Conservation (phyloP, 2,329 filamentous ascomycete species). For the Endothia cerciana region DNA sequence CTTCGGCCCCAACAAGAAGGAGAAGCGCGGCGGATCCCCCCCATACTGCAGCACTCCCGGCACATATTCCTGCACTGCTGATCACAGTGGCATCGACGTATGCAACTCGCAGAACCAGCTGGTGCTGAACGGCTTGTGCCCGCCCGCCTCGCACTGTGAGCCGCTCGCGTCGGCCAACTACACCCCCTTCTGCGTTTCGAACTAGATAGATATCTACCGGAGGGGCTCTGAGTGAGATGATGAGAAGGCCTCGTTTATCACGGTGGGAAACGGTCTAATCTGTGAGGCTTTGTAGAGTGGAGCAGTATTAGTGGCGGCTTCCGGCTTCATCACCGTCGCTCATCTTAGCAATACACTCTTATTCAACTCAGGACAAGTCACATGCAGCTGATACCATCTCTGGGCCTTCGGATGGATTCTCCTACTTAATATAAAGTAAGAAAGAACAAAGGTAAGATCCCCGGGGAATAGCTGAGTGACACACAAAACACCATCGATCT, state of each 20-base stretch:
- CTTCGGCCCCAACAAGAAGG: conserved; percentile 18
- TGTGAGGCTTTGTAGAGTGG: not conserved
- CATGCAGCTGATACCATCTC: too few species aligned
- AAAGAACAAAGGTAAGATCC: too few species aligned
- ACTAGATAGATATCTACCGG: conserved; percentile 1
- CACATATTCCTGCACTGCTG: conserved; percentile 24
- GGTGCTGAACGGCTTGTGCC: conserved; percentile 28
- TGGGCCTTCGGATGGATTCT: too few species aligned
- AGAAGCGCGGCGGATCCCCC: conserved; percentile 1
- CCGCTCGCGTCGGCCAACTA: conserved; percentile 9
- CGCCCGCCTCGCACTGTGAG: conserved; percentile 23
- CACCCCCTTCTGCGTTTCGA: conserved; percentile 29
- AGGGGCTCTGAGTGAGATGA: not conserved
- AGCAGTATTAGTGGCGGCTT: not conserved
- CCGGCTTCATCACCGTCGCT: too few species aligned
- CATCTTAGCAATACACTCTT: too few species aligned
- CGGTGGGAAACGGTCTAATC: not conserved
- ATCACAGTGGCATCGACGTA: conserved; percentile 24
- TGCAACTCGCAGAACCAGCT: conserved; percentile 29
- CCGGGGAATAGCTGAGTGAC: too few species aligned
- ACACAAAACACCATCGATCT: too few species aligned
- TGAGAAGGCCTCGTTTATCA: not conserved
- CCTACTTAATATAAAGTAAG: too few species aligned
- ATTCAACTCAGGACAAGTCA: too few species aligned
- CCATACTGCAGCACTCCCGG: conserved; percentile 23